Base-by-base conservation (phyloP, 305 asterid genomes). In the Fraxinus sp. region DNA sequence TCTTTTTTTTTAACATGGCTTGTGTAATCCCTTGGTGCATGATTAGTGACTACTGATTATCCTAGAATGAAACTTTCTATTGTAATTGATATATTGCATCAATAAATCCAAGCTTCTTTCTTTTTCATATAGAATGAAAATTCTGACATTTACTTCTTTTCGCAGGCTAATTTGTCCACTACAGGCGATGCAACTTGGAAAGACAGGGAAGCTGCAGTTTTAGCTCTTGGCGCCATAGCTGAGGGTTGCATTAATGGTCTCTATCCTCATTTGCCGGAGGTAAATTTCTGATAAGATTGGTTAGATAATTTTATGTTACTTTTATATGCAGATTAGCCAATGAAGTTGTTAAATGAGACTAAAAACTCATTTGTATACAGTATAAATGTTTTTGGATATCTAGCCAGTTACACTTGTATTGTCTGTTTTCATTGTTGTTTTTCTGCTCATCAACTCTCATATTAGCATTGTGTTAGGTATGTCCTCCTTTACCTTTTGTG, bases 201-300 rank as follows among this genome's bases (percentile, higher is more conserved):
- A 93, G 98, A 95, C 85, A 91, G 99, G 87, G 99, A 97, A 89
- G 99, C 98, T 81, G 98, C 99, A n/a, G 98, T 95, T 80, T 88
- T 97, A 83, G 98, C 97, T 7, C 95, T 97, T 74, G 99, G 99
- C 83, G 99, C 99, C 70, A 87, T 97, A 81, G 98, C 97, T 14
- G 98, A 97, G 92, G 99, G 99, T 79, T 97, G 99, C 94, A 91
- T 95, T 79, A 90, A 88, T 90, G 99, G 98, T 41, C 97, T 97
- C 33, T 93, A 91, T 89, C 98, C 99, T 78, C 97, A 87, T 89
- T 90, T 97, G 59, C 88, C 97, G 0, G 85, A 93, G 97, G 99
- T 95, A 88, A 81, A 33, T 78, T 49, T 41, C 77, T 74, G 18
- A 87, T 82, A 28, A 35, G 41, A 81, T 46, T 75, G 77, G 30